phyloP scores from a whole-genome alignment of 2,329 filamentous ascomycete genomes.

The Xylaria polymorpha region DNA sequence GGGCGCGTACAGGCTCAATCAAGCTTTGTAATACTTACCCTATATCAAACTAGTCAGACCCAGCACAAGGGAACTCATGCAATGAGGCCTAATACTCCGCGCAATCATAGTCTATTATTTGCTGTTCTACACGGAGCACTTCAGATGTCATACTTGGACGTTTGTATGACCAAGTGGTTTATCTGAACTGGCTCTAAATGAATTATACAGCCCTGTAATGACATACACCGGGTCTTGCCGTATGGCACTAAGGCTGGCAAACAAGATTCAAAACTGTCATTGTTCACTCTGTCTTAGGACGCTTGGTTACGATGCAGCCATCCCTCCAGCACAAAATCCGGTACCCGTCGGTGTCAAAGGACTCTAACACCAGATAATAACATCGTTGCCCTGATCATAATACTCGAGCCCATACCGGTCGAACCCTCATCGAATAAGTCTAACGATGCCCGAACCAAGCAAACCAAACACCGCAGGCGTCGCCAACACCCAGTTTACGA shows the following conservation, averaged over 20 bases:
- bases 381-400: no score
- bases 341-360: neutral
- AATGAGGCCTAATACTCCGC: neutral
- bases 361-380: neutral
- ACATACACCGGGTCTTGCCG: neutral
- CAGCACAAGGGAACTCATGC: neutral
- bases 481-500: slow-evolving; percentile 11
- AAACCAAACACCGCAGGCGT: neutral
- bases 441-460: neutral
- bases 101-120: neutral
- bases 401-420: no score
- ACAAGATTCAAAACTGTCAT: neutral
- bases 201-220: no score
- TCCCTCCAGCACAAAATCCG: neutral
- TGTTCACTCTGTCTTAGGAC: neutral
- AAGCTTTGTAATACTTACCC: neutral
- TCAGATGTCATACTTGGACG: neutral
- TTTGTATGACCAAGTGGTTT: slow-evolving; percentile 8
- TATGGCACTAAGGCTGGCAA: neutral
- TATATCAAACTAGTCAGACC: neutral
- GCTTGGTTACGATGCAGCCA: neutral
- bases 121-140: neutral
- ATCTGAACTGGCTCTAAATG: neutral
- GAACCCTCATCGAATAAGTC: neutral
- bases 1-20: slow-evolving; percentile 21